These are phyloP conservation scores for Casuarina cunninghamiana DNA, from an alignment of 306 rosid genomes.

Conservation along the genomic window DNA sequence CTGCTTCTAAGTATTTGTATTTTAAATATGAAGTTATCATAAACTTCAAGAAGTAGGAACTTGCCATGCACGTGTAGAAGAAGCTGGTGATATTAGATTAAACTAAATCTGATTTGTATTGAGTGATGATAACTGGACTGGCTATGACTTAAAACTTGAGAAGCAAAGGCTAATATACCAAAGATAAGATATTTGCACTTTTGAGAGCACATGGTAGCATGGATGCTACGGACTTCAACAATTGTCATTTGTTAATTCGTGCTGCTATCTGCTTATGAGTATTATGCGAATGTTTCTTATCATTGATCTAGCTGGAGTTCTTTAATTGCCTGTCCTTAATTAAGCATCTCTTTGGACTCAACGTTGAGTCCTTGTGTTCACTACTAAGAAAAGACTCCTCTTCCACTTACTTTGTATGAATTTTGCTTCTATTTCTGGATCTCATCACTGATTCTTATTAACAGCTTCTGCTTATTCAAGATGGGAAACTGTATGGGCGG, in stretches of 20 bases:
- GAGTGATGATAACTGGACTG: background rate
- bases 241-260: background rate
- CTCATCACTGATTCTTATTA: slow-evolving; percentile 40
- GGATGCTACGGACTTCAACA: background rate
- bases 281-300: background rate
- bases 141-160: slow-evolving; percentile 21
- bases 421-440: slow-evolving; percentile 27
- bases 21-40: slow-evolving; percentile 2
- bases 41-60: background rate
- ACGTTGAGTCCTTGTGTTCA: too few relatives aligned
- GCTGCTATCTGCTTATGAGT: slow-evolving; percentile 1
- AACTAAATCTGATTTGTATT: background rate
- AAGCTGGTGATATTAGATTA: background rate
- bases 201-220: slow-evolving; percentile 1
- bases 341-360: too few relatives aligned
- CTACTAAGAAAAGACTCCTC: too few relatives aligned
- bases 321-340: background rate
- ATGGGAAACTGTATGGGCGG: slow-evolving; percentile 84
- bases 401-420: slow-evolving; percentile 10
- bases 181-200: background rate
- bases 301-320: background rate
- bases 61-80: background rate
- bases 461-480: slow-evolving; percentile 88
- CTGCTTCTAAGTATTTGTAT: background rate
- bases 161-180: slow-evolving; percentile 8